phyloP scores from a whole-genome alignment of 2,329 filamentous ascomycete species.

The Clarireedia monteithiana region DNA sequence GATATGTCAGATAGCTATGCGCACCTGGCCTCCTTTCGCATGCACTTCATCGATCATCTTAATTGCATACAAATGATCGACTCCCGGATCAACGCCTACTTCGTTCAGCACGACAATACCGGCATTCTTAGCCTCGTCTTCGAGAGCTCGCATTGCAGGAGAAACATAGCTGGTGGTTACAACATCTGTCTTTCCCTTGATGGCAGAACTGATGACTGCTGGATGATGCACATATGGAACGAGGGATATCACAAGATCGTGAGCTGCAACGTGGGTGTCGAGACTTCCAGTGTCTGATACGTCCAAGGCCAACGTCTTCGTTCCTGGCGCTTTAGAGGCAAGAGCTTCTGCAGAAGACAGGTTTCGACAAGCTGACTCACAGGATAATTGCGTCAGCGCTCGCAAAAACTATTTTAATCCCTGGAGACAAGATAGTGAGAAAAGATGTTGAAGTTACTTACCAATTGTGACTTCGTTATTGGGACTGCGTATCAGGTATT shows the following conservation, averaged over 20 bases:
- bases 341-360: no score
- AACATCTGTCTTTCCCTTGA: background rate
- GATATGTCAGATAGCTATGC: no score
- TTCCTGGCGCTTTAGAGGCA: no score
- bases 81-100: constrained; percentile 68
- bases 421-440: no score
- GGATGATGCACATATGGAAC: background rate
- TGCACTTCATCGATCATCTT: constrained; percentile 81
- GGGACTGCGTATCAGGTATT: background rate
- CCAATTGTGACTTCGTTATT: background rate
- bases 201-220: background rate
- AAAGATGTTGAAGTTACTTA: background rate
- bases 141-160: no score
- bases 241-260: background rate
- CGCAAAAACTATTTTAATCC: no score
- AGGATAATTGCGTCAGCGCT: no score
- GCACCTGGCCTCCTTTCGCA: constrained; percentile 33
- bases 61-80: constrained; percentile 66
- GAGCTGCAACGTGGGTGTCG: background rate
- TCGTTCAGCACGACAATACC: constrained; percentile 96
- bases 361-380: no score
- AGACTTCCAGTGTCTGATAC: no score
- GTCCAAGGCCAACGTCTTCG: no score
- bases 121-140: no score
- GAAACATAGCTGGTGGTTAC: constrained; percentile 28